phyloP scores from a whole-genome alignment of 2,329 filamentous ascomycete genomes.

The Amauroascus verrucosus region DNA sequence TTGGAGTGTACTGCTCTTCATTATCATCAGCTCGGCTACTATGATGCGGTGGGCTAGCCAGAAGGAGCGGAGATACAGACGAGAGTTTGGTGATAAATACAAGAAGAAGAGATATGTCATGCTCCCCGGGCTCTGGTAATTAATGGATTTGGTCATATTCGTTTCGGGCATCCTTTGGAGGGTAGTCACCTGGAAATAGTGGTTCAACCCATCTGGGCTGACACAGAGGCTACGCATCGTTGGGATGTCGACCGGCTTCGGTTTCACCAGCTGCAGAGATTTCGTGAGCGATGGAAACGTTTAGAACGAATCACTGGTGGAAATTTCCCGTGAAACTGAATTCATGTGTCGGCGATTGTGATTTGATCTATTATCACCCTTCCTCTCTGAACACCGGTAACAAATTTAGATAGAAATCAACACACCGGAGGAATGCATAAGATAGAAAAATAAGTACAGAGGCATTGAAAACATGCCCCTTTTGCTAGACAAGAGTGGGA shows the following conservation, averaged over 20 bases:
- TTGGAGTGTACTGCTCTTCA: constrained; percentile 68
- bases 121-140: constrained; percentile 64
- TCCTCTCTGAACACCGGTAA: too few species aligned
- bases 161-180: not conserved
- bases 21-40: constrained; percentile 58
- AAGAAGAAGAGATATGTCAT: constrained; percentile 85
- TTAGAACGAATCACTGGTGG: too few species aligned
- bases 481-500: not conserved
- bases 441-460: too few species aligned
- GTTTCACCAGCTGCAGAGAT: not conserved
- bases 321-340: too few species aligned
- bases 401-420: too few species aligned
- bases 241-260: not conserved
- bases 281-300: too few species aligned
- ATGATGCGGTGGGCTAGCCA: constrained; percentile 84
- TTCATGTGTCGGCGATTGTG: too few species aligned
- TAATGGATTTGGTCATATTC: not conserved
- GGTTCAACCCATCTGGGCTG: not conserved
- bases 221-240: not conserved
- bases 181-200: not conserved
- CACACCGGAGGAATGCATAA: too few species aligned
- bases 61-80: constrained; percentile 83
- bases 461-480: not conserved
- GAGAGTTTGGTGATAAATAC: constrained; percentile 86
- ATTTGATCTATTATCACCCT: too few species aligned